These are phyloP conservation scores for Fraxinus paxiana DNA, from an alignment of 305 asterid species.

Conservation along the genomic window DNA sequence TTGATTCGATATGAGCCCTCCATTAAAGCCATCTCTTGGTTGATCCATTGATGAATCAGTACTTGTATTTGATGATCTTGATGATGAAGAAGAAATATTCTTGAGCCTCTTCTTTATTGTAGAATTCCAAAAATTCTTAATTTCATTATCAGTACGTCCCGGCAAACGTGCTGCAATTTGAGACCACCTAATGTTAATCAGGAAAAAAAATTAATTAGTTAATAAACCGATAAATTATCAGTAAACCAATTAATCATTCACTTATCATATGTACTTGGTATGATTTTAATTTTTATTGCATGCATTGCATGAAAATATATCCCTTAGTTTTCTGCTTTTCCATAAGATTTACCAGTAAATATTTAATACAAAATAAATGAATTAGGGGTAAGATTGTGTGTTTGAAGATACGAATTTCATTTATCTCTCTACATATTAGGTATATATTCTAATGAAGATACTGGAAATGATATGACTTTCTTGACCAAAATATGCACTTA, in stretches of 20 bases:
- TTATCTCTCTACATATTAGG: not conserved
- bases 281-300: not conserved
- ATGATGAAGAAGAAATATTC: slow-evolving; percentile 31
- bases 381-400: not conserved
- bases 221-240: not conserved
- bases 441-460: not conserved
- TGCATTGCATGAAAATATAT: slow-evolving; percentile 20
- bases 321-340: not conserved
- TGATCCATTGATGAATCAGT: slow-evolving; percentile 41
- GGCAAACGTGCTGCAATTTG: slow-evolving; percentile 66
- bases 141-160: slow-evolving; percentile 65
- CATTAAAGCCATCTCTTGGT: slow-evolving; percentile 23
- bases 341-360: not conserved
- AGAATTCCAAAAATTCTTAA: slow-evolving; percentile 69
- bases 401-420: not conserved
- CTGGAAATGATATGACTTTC: not conserved
- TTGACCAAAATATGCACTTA: not conserved
- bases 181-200: slow-evolving; percentile 45
- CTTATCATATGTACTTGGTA: not conserved
- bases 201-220: not conserved
- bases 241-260: not conserved
- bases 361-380: not conserved
- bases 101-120: slow-evolving; percentile 58
- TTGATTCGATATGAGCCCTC: slow-evolving; percentile 27
- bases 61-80: slow-evolving; percentile 44